A percentile compares a stretch with the other conserved stretches of the same genome.
Evolutionary conservation across 2,329 filamentous ascomycete species (phyloP).

Genomic region (Chaetomium strumarium): DNA sequence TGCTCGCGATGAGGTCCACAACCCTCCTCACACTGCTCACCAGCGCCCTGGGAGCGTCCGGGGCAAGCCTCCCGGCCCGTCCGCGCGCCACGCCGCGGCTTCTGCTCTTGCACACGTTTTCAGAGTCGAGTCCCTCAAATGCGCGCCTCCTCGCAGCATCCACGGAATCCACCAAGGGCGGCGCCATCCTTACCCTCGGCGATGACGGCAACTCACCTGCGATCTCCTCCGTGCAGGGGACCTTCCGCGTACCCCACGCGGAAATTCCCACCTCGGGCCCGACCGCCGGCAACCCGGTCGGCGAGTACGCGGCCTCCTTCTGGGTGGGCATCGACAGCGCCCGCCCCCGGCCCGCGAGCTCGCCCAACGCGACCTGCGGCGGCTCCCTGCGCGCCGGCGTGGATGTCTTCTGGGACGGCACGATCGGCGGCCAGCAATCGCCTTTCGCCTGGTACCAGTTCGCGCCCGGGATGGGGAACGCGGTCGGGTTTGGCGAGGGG

Average conservation of each 20-base stretch:
- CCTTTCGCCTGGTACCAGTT: constrained; percentile 21
- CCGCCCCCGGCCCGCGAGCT: background rate
- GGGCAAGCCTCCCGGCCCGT: constrained; percentile 4
- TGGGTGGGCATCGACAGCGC: constrained; percentile 21
- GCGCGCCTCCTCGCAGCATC: background rate
- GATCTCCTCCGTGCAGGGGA: constrained; percentile 3
- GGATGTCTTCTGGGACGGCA: constrained; percentile 21
- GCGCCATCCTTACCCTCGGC: constrained; percentile 13
- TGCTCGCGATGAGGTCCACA: constrained; percentile 13
- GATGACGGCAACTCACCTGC: background rate
- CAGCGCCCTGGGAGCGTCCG: background rate
- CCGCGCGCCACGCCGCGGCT: background rate
- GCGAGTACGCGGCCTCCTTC: constrained; percentile 20
- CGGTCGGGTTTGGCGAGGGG: constrained; percentile 6
- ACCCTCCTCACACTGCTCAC: constrained; percentile 9
- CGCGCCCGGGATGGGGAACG: background rate
- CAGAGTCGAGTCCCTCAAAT: background rate
- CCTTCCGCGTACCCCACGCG: constrained; percentile 17
- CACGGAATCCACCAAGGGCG: constrained; percentile 16
- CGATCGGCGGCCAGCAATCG: constrained; percentile 11
- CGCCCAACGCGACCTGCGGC: background rate
- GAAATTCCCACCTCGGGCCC: constrained; percentile 18
- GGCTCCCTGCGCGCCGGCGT: constrained; percentile 19
- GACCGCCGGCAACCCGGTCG: constrained; percentile 16
- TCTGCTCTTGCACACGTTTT: constrained; percentile 17